Percentiles rank a stretch among this genome's conserved stretches.
Evolutionary conservation across 495 filamentous ascomycete genomes (phyloP).

Genomic region (Podospora conica): DNA sequence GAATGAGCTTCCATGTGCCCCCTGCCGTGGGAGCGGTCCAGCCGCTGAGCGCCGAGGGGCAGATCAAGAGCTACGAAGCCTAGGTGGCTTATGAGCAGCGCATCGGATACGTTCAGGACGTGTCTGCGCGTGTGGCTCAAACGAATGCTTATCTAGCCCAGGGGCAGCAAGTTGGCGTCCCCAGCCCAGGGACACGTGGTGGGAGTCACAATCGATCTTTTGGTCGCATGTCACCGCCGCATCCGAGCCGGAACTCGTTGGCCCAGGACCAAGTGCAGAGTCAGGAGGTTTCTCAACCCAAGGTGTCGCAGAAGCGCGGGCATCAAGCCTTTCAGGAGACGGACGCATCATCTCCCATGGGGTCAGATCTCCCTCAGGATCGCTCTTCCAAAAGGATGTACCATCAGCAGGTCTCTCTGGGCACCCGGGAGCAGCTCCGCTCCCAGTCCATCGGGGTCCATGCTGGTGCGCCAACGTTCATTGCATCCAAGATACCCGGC

Average conservation of each 20-base stretch:
- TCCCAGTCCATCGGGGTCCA: background rate
- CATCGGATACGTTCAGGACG: background rate
- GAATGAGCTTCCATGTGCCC: slow-evolving; percentile 55
- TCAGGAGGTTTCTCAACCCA: background rate
- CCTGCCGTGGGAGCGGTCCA: slow-evolving; percentile 45
- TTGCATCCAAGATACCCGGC: background rate
- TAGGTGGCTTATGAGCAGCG: slow-evolving; percentile 18
- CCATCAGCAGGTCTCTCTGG: background rate
- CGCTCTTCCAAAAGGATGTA: background rate
- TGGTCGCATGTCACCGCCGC: background rate
- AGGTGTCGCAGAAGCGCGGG: background rate
- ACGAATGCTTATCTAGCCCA: background rate
- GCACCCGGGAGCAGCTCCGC: background rate
- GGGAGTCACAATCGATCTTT: background rate
- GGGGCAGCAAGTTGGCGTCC: background rate
- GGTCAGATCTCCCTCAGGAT: background rate
- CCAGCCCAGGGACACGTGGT: background rate
- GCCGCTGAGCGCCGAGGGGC: slow-evolving; percentile 60
- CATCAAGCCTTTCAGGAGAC: background rate
- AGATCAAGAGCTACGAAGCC: slow-evolving; percentile 46
- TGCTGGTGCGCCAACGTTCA: background rate
- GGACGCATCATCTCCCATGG: background rate
- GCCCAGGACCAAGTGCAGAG: background rate
- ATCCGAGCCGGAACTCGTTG: background rate
- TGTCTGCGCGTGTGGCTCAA: background rate